Evolutionary conservation across 129 eudicot species (phyloP).

Genomic region (Flaveria trinervia): DNA sequence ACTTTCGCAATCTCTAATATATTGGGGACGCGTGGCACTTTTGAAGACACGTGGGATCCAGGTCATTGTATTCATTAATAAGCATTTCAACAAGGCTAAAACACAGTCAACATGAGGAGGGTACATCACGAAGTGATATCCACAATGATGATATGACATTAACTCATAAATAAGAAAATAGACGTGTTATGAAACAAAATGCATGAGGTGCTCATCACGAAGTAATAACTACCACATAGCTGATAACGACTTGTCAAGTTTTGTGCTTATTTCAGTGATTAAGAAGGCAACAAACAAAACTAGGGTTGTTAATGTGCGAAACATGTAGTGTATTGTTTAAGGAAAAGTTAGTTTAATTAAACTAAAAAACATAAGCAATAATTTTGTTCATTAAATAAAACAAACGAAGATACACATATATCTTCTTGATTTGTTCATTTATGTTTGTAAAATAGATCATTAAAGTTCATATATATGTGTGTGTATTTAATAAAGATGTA

Average conservation of each 20-base stretch:
- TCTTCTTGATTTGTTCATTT: no score
- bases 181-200: background rate
- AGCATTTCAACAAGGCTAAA: background rate
- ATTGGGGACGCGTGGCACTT: background rate
- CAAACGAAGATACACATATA: background rate
- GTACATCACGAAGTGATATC: background rate
- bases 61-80: background rate
- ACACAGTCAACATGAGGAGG: background rate
- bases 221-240: background rate
- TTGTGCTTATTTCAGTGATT: background rate
- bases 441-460: no score
- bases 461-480: no score
- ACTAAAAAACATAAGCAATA: no score
- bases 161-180: background rate
- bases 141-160: background rate
- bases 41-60: no score
- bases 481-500: no score
- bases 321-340: background rate
- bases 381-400: background rate
- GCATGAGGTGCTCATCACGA: background rate
- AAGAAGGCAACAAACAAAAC: background rate
- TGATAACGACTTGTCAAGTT: background rate
- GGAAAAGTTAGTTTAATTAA: background rate
- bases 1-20: slow-evolving; percentile 6
- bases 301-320: background rate